Conservation (phyloP, 257 asterid genomes). For the Euphrasia confusa region DNA sequence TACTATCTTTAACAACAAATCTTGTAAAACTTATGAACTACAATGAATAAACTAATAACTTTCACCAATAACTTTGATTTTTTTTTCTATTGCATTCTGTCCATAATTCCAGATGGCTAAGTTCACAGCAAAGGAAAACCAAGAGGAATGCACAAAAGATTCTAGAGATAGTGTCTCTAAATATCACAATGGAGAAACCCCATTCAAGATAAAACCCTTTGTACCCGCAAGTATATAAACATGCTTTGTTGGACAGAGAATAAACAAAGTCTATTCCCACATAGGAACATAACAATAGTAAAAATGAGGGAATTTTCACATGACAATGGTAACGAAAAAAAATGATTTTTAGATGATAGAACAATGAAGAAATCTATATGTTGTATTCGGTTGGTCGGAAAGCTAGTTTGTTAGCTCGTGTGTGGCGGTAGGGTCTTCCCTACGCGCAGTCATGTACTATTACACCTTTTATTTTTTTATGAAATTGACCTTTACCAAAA, state of each 20-base stretch:
- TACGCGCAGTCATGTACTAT: too few species aligned
- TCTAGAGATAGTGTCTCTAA: neutral
- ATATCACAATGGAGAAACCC: neutral
- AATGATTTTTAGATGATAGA: neutral
- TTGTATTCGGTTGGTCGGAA: too few species aligned
- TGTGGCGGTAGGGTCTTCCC: too few species aligned
- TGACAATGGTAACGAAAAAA: neutral
- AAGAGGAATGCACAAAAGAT: too few species aligned
- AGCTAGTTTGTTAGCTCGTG: too few species aligned
- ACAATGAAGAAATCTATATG: neutral
- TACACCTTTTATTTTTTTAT: too few species aligned
- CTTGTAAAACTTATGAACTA: neutral
- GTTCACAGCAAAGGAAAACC: too few species aligned
- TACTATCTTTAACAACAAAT: too few species aligned
- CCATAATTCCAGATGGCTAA: too few species aligned
- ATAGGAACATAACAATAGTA: neutral
- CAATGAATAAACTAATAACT: neutral
- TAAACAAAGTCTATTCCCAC: neutral
- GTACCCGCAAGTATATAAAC: neutral
- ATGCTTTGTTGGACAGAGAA: neutral
- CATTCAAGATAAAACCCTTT: neutral
- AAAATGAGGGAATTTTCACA: neutral
- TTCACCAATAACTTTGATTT: neutral
- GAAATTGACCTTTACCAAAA: too few species aligned
- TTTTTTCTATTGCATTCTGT: too few species aligned